These are phyloP conservation scores for Naganishia randhawae DNA, from an alignment of 768 basidiomycete species.

Conservation along the genomic window DNA sequence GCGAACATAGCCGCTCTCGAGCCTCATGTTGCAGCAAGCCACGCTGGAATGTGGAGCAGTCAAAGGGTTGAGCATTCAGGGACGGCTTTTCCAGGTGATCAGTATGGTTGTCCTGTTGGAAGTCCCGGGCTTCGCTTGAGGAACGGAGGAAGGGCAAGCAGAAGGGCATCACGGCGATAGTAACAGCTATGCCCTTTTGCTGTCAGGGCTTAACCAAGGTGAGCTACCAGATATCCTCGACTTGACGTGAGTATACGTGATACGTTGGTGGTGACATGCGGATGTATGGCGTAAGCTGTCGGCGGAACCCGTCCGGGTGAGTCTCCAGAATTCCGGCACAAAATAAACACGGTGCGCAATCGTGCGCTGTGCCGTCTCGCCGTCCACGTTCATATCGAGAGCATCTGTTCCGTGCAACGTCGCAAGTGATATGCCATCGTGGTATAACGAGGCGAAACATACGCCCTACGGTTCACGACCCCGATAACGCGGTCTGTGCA, in stretches of 20 bases:
- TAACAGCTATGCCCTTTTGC: neutral
- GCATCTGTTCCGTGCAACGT: neutral
- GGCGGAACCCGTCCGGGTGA: too few relatives aligned
- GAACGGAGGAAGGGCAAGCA: slow-evolving; percentile 10
- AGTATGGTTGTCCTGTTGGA: neutral
- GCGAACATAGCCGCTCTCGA: slow-evolving; percentile 31
- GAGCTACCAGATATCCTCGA: too few relatives aligned
- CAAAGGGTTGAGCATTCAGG: neutral
- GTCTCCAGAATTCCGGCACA: too few relatives aligned
- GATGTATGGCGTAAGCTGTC: too few relatives aligned
- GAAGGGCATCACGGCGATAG: slow-evolving; percentile 4
- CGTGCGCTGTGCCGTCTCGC: neutral
- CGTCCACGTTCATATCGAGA: neutral
- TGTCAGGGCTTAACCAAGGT: too few relatives aligned
- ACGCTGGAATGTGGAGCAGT: neutral
- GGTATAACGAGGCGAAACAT: neutral
- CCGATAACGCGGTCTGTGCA: neutral
- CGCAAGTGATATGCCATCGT: neutral
- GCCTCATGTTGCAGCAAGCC: slow-evolving; percentile 8
- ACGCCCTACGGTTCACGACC: too few relatives aligned
- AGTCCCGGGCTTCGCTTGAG: neutral
- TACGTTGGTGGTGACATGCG: too few relatives aligned
- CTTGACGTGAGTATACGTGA: too few relatives aligned
- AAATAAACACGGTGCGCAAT: too few relatives aligned
- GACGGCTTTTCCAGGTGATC: neutral